Conservation (phyloP, 192 early-diverging fungal species). For the Linnemannia elongata region DNA sequence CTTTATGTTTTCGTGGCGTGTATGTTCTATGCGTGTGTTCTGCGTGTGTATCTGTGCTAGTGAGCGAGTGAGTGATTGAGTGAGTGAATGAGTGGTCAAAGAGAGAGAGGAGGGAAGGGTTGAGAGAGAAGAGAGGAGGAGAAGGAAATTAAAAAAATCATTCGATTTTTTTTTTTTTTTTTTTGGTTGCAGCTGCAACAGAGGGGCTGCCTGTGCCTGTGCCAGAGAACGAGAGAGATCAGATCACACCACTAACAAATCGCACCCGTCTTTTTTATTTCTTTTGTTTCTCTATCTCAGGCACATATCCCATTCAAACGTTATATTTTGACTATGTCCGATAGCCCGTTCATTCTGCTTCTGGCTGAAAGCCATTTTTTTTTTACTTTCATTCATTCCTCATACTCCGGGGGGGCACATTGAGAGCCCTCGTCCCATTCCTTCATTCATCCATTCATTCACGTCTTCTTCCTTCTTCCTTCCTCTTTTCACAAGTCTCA, state of each 20-base stretch:
- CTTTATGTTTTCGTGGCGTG: not conserved
- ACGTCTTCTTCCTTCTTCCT: not conserved
- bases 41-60: not conserved
- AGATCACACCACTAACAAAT: not conserved
- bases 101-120: not conserved
- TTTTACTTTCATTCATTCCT: too few relatives aligned
- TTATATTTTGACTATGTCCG: conserved; percentile 8
- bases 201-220: too few relatives aligned
- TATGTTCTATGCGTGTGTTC: not conserved
- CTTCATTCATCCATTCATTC: not conserved
- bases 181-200: too few relatives aligned
- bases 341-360: not conserved
- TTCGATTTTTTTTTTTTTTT: conserved; percentile 25
- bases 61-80: not conserved
- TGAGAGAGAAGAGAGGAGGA: not conserved
- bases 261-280: too few relatives aligned
- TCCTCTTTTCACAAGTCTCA: too few relatives aligned
- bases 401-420: not conserved
- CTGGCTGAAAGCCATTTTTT: too few relatives aligned
- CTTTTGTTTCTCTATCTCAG: not conserved
- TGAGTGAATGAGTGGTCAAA: not conserved
- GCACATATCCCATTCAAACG: not conserved
- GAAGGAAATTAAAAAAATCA: conserved; percentile 21
- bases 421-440: conserved; percentile 3
- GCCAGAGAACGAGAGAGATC: not conserved